Base-by-base conservation (phyloP, 1,284 basidiomycete species). In the Tylopilus sp. region DNA sequence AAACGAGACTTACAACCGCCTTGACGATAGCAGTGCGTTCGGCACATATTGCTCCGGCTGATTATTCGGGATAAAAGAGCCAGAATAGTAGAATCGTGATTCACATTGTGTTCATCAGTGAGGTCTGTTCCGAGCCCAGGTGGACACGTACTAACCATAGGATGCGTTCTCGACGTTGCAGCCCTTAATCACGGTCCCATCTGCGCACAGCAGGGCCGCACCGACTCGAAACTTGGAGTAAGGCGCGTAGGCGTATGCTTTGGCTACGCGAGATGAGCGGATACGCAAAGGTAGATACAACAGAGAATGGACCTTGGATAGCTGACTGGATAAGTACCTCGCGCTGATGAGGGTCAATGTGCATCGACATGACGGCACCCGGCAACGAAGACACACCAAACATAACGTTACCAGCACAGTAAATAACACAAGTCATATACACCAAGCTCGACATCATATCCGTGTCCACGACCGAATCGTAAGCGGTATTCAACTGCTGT, bases 141-240 rank as follows among this genome's bases (percentile, higher is more conserved):
- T 3, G 3, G 6, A 23, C 26, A 52, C 69, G 26, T 46, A 89
- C 93, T 89, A 63, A 89, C 93, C 90, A 63, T 92, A 93, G 0
- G 88, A 89, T 0, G 92, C 91, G 63, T 97, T 97, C 71, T 97
- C 94, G 52, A 97, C 79, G 63, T 95, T 97, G 36, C 86, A 84
- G 3, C 94, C 93, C 46, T 79, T 86, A 53, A 94, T 79, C 23
- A 95, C 78, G 13, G 74, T 70, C 1, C 89, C 91, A 47, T 86
- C 78, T 0, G 76, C 65, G 1, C 83, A 74, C 8, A 95, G 70
- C 8, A 96, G 70, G 0, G 92, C 87, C 0, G 92, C 91, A 0
- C 93, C 93, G 3, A 97, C 93, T 30, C 86, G 82, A 65, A 96
- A 95, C 26, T 92, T 86, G 44, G 92, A 94, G 69, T 93, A 93